Evolutionary conservation across 116 monocot species (phyloP).

Genomic region (Phalaenopsis hybrid): DNA sequence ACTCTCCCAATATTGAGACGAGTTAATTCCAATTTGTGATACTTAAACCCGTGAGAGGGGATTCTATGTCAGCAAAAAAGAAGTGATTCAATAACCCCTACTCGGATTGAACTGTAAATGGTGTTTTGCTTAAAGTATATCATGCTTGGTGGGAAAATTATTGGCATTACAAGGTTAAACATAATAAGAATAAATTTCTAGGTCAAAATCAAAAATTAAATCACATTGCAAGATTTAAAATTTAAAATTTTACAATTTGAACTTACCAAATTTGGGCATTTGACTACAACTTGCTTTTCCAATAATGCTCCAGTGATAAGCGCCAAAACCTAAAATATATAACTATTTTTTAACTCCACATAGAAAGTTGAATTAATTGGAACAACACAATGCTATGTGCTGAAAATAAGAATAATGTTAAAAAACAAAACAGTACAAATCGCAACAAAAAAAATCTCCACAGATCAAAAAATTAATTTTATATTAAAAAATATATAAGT

Average conservation of each 20-base stretch:
- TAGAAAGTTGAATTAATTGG: neutral
- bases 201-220: neutral
- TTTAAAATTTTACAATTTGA: neutral
- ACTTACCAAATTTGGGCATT: slow-evolving; percentile 84
- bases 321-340: slow-evolving; percentile 61
- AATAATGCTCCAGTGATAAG: slow-evolving; percentile 70
- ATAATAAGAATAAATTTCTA: neutral
- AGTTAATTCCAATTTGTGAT: neutral
- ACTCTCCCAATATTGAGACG: neutral
- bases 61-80: neutral
- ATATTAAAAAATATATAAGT: neutral
- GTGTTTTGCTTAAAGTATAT: neutral
- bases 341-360: neutral
- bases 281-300: slow-evolving; percentile 79
- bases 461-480: neutral
- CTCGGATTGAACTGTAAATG: neutral
- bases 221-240: slow-evolving; percentile 10
- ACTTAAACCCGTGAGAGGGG: too few relatives aligned
- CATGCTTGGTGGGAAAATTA: neutral
- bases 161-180: neutral
- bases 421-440: neutral
- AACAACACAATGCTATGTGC: neutral
- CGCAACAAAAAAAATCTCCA: neutral
- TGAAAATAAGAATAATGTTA: neutral
- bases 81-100: neutral